phyloP scores from a whole-genome alignment of 306 rosid genomes.

The Abrus precatorius region DNA sequence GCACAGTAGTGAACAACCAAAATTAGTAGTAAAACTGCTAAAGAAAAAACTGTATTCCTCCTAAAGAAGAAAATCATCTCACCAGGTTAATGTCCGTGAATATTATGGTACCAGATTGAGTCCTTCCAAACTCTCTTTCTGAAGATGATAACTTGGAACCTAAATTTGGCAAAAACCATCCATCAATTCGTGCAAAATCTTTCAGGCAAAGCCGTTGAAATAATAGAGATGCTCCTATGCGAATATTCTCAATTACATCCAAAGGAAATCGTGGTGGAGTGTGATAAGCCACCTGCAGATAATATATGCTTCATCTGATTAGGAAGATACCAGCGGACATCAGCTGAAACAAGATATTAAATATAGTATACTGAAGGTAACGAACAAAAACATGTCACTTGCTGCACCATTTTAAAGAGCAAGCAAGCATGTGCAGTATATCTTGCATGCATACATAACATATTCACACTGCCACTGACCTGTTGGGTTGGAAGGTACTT shows the following conservation, averaged over 20 bases:
- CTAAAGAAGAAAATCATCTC: conserved; percentile 48
- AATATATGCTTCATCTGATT: conserved; percentile 43
- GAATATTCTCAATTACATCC: conserved; percentile 76
- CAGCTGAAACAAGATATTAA: conserved; percentile 6
- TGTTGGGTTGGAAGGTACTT: conserved; percentile 98
- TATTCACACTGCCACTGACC: conserved; percentile 56
- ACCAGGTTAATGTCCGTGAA: conserved; percentile 97
- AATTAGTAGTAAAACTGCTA: conserved; percentile 34
- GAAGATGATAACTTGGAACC: conserved; percentile 56
- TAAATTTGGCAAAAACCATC: conserved; percentile 89
- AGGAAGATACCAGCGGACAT: conserved; percentile 39
- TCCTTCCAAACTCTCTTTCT: conserved; percentile 68
- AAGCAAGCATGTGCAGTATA: conserved; percentile 8
- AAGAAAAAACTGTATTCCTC: background rate
- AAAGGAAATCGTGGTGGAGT: conserved; percentile 94
- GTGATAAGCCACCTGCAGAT: conserved; percentile 85
- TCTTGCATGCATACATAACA: conserved; percentile 24
- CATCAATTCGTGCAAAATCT: conserved; percentile 97
- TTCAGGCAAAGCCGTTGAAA: conserved; percentile 72
- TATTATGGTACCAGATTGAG: conserved; percentile 73
- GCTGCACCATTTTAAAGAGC: conserved; percentile 3
- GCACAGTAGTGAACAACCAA: conserved; percentile 38
- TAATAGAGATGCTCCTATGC: conserved; percentile 84
- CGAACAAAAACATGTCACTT: background rate
- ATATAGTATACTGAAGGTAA: background rate